Evolutionary conservation across 176 grass and related monocot species (phyloP), one percentile per base, ranked within the genome.

Genomic region (Chloris gayana): DNA sequence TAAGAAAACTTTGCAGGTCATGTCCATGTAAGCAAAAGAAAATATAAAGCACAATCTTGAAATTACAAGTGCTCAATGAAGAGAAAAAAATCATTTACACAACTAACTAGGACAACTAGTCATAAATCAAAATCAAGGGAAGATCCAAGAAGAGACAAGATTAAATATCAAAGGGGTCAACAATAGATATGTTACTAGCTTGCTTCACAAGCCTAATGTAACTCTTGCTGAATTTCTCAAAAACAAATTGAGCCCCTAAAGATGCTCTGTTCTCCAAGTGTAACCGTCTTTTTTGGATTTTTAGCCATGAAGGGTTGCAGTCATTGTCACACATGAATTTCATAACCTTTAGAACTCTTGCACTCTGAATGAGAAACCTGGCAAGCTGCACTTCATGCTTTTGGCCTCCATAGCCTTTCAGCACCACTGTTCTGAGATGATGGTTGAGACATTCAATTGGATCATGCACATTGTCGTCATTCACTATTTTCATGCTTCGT

Each of bases 391-490:
- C 37, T 64, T 89, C 87, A 47, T 32, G n/a, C 26, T 56, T 77
- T 14, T 34, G 77, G 34, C 82, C 87, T 21, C n/a, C 41, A 27
- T 81, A 85, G 70, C 77, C 82, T 61, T 44, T 35, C 41, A 89
- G 29, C 34, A 76, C 83, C 45, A 85, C 76, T 44, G 22, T 85
- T 77, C 77, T 89, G 31, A 89, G 72, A 65, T 73, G 72, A 72
- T 66, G 56, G 18, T 66, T 2, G 12, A 89, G 33, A 46, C 87
- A 89, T 58, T 89, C 77, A 59, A 76, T 54, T 30, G 47, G 13
- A 82, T 70, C 47, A 18, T 29, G 25, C 9, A 49, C 51, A 42
- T 13, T 57, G 15, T 70, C 54, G 1, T 13, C 6, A 27, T 77
- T 33, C 10, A 71, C 0, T 25, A 49, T 56, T 25, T 17, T 18